These are phyloP conservation scores for Gynandropsis gynandra DNA, from an alignment of 345 rosid genomes.

Conservation along the genomic window DNA sequence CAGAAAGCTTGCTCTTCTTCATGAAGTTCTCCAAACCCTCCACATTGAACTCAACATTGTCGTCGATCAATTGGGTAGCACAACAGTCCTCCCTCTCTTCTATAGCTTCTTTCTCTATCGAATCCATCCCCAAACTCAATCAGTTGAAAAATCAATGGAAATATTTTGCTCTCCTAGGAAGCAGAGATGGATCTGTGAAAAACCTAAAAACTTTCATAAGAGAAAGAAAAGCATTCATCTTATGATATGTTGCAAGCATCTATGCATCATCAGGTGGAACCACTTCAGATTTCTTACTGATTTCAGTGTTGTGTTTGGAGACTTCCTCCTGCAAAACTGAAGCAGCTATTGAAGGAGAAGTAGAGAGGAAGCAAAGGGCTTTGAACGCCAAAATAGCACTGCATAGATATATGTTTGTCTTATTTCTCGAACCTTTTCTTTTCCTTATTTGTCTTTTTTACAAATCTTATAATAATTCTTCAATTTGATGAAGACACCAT, in stretches of 20 bases:
- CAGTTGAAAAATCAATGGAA: not conserved
- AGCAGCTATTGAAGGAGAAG: slow-evolving; percentile 10
- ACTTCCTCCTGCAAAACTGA: slow-evolving; percentile 2
- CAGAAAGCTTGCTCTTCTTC: slow-evolving; percentile 37
- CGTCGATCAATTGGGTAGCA: slow-evolving; percentile 57
- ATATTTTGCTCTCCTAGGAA: not conserved
- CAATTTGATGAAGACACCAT: too few relatives aligned
- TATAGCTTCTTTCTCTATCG: not conserved
- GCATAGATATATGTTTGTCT: too few relatives aligned
- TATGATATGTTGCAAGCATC: slow-evolving; percentile 1
- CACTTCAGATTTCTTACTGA: slow-evolving; percentile 15
- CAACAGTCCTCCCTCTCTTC: slow-evolving; percentile 36
- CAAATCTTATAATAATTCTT: too few relatives aligned
- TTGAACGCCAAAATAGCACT: too few relatives aligned
- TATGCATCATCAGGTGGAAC: slow-evolving; percentile 20
- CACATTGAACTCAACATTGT: slow-evolving; percentile 48
- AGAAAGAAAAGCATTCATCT: not conserved
- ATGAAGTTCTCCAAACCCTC: slow-evolving; percentile 52
- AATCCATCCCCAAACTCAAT: not conserved
- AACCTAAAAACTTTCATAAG: too few relatives aligned
- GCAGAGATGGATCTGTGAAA: slow-evolving; percentile 2
- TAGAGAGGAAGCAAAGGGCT: slow-evolving; percentile 9
- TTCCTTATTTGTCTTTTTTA: too few relatives aligned
- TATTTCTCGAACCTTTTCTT: too few relatives aligned
- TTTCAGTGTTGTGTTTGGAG: not conserved